Conservation (phyloP, 352 stramenopile species). For the Globisporangium alternatum region DNA sequence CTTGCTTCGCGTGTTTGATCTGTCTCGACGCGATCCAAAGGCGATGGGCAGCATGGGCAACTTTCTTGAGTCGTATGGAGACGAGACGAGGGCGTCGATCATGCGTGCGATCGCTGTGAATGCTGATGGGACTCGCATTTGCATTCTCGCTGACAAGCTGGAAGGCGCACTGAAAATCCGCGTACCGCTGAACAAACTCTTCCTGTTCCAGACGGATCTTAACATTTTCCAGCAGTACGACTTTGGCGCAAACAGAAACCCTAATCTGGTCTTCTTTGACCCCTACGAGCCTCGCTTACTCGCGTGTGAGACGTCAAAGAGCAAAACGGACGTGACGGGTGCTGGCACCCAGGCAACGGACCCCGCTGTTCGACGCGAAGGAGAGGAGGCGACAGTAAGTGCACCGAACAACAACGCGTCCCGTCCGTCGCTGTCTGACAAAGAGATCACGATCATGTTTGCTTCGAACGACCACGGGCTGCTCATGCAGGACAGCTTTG, state of each 20-base stretch:
- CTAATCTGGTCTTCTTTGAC: constrained; percentile 89
- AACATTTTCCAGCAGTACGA: constrained; percentile 90
- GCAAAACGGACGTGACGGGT: constrained; percentile 23
- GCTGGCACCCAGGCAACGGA: constrained; percentile 13
- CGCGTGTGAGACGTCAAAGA: constrained; percentile 79
- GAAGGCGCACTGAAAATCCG: constrained; percentile 79
- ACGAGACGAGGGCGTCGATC: constrained; percentile 50
- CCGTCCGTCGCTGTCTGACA: constrained; percentile 40
- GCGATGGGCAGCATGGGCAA: constrained; percentile 85
- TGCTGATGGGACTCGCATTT: constrained; percentile 86
- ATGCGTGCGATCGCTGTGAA: constrained; percentile 84
- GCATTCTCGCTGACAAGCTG: constrained; percentile 81
- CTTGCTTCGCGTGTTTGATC: constrained; percentile 86
- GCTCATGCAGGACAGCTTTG: constrained; percentile 90
- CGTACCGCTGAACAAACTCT: constrained; percentile 82
- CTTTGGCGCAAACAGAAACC: constrained; percentile 71
- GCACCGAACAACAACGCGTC: not conserved
- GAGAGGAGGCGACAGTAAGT: constrained; percentile 19
- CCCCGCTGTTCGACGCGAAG: not conserved
- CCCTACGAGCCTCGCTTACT: constrained; percentile 84
- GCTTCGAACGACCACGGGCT: constrained; percentile 89
- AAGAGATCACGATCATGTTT: constrained; percentile 91
- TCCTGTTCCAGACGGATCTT: constrained; percentile 89
- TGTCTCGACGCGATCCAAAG: constrained; percentile 83
- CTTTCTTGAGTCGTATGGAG: constrained; percentile 50